phyloP scores from a whole-genome alignment of 768 basidiomycete species.

The Leccinum barrowsii region DNA sequence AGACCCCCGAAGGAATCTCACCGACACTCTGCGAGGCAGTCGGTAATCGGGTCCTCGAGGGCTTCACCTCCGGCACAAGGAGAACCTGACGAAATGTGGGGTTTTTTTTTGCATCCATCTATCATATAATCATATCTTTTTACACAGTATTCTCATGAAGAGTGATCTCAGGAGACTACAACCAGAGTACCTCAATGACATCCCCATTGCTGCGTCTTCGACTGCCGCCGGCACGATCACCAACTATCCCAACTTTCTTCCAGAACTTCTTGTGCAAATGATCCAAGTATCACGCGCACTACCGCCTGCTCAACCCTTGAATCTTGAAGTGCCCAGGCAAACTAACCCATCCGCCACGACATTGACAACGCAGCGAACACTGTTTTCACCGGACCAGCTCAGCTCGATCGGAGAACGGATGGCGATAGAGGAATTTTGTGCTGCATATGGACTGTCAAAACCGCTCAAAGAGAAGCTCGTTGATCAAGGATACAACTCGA shows the following conservation, averaged over 20 bases:
- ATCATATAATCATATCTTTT: conserved; percentile 1
- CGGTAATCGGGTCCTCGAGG: conserved; percentile 16
- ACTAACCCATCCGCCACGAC: background rate
- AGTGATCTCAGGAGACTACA: conserved; percentile 72
- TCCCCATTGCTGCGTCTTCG: conserved; percentile 55
- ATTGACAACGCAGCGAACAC: background rate
- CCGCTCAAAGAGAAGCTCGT: background rate
- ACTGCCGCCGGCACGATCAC: background rate
- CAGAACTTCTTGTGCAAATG: background rate
- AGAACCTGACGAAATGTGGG: conserved; percentile 65
- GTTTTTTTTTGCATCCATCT: background rate
- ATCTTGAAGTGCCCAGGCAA: background rate
- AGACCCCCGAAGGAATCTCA: conserved; percentile 7
- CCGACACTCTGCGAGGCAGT: conserved; percentile 37
- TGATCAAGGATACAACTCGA: background rate
- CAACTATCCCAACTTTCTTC: background rate
- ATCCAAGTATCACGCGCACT: background rate
- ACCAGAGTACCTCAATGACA: conserved; percentile 91
- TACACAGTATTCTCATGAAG: conserved; percentile 67
- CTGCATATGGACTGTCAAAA: background rate
- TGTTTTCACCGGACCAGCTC: background rate
- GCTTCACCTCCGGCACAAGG: conserved; percentile 10
- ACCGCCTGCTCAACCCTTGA: background rate
- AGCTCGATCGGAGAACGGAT: background rate
- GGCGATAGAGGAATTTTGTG: background rate